Base-by-base conservation (phyloP, 1,139 yeast species). In the Yamadazyma triangularis region DNA sequence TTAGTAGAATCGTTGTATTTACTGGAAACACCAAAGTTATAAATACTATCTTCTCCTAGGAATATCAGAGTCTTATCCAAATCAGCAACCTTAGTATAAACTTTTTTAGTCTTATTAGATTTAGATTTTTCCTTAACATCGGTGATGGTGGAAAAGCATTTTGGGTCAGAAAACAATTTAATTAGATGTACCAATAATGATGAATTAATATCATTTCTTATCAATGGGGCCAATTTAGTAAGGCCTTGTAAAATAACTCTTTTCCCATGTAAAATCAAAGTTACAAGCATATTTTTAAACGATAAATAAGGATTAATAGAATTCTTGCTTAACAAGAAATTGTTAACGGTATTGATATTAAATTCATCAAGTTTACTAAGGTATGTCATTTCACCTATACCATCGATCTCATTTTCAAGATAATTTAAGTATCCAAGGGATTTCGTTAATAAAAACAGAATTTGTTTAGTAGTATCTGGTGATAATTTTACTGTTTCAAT, bases 401-500 rank as follows among this genome's bases (percentile, higher is more conserved):
- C 40, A 10, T 60, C 68, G 31, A 60, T 46, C 33, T 57, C 59
- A 30, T 60, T 66, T 41, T 68, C 73, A 39, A 68, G 52, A 33
- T 58, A 64, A 3, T 66, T 58, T 33, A 68, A 44, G 34, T 67
- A 68, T 38, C 65, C 66, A 42, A 61, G 64, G 0, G 73, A 56
- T 36, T 68, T 69, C 2, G 67, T 57, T 34, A 69, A 50, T 27
- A 68, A 53, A 34, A 64, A 64, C 33, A 64, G 73, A 19, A 67
- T 48, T 35, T 64, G 73, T 41, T 64, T 66, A 30, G 63, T 53
- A 6, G 65, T 53, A 32, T 68, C 73, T 0, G 73, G 71, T 0
- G 70, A 55, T 25, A 63, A 48, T 7, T 64, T 64, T 12, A 64
- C 68, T 0, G 63, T 54, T 24, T 50, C 53, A 32, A 68, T 53